Evolutionary conservation across 2,329 filamentous ascomycete species (phyloP).

Genomic region (Penicillium concentricum): DNA sequence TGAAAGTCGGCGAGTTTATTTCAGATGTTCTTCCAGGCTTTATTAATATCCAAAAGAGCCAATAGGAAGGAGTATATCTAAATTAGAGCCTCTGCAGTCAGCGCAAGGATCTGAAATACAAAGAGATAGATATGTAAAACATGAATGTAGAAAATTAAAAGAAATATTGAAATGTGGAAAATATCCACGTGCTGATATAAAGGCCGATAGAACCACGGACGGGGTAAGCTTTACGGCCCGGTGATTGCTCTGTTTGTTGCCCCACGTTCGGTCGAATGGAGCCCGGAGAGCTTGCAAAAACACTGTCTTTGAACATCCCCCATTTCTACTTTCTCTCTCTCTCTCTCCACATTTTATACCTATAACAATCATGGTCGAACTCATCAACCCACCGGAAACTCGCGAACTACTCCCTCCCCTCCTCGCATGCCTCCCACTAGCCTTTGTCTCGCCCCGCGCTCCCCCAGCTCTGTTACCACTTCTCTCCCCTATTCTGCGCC

Average conservation of each 20-base stretch:
- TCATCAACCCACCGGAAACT: slow-evolving; percentile 56
- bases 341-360: slow-evolving; percentile 1
- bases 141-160: neutral
- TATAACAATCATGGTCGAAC: slow-evolving; percentile 49
- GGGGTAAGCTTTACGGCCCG: neutral
- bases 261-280: slow-evolving; percentile 20
- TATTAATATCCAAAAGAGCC: neutral
- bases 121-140: neutral
- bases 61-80: neutral
- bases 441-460: slow-evolving; percentile 58
- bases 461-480: slow-evolving; percentile 61
- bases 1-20: neutral
- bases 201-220: neutral
- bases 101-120: neutral
- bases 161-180: too few relatives aligned
- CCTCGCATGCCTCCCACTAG: slow-evolving; percentile 62
- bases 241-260: slow-evolving; percentile 10
- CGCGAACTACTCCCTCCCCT: slow-evolving; percentile 60
- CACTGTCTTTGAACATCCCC: neutral
- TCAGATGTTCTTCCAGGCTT: neutral
- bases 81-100: neutral
- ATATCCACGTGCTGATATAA: neutral
- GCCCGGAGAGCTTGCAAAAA: slow-evolving; percentile 4
- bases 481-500: slow-evolving; percentile 62
- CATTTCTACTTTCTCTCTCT: slow-evolving; percentile 1